Conservation (phyloP, 495 filamentous ascomycete species). For the Durotheca rogersii region DNA sequence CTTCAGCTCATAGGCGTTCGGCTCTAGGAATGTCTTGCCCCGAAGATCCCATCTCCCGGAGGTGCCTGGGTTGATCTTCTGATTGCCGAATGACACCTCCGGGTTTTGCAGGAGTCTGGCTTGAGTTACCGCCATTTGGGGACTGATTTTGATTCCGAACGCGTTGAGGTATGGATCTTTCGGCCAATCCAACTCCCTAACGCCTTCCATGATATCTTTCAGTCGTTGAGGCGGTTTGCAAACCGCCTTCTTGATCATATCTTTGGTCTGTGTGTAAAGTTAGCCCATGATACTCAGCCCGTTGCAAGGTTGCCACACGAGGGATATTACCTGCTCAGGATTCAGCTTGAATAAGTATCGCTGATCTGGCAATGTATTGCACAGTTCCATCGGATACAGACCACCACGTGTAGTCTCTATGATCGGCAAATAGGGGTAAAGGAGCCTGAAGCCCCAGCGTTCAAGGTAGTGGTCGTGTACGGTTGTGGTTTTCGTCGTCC, state of each 20-base stretch:
- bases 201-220: slow-evolving; percentile 60
- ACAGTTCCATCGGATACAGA: slow-evolving; percentile 76
- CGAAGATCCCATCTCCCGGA: slow-evolving; percentile 84
- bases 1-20: slow-evolving; percentile 59
- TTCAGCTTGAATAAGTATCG: slow-evolving; percentile 78
- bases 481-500: slow-evolving; percentile 44
- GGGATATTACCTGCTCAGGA: slow-evolving; percentile 57
- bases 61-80: slow-evolving; percentile 54
- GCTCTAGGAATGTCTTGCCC: slow-evolving; percentile 67
- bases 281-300: slow-evolving; percentile 20
- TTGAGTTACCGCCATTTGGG: slow-evolving; percentile 60
- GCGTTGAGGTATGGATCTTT: slow-evolving; percentile 64
- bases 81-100: slow-evolving; percentile 61
- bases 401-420: slow-evolving; percentile 67
- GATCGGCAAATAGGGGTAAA: slow-evolving; percentile 58
- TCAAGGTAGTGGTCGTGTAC: slow-evolving; percentile 67
- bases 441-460: slow-evolving; percentile 61
- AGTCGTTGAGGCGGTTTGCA: slow-evolving; percentile 63
- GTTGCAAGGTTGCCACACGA: slow-evolving; percentile 5
- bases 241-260: slow-evolving; percentile 87
- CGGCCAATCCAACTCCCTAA: slow-evolving; percentile 65
- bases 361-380: slow-evolving; percentile 59
- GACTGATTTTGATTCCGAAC: slow-evolving; percentile 69
- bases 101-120: slow-evolving; percentile 74
- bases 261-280: slow-evolving; percentile 48